Percentiles rank a stretch among this genome's conserved stretches.
Evolutionary conservation across 2,329 filamentous ascomycete species (phyloP).

Genomic region (Aspergillus costaricaensis): DNA sequence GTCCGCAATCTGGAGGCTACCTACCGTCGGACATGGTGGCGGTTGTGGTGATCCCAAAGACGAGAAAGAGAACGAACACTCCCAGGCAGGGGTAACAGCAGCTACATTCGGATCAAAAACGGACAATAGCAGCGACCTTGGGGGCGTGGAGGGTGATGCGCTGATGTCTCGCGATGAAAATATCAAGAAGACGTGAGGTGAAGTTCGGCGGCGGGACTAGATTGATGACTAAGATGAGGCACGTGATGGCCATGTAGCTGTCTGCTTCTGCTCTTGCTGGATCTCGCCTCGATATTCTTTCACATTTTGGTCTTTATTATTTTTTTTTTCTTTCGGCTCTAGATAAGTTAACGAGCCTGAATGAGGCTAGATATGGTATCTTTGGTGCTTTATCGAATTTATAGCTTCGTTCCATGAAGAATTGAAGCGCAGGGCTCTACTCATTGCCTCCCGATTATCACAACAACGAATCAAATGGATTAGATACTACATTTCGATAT

Average conservation of each 20-base stretch:
- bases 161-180: slow-evolving; percentile 20
- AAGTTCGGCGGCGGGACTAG: slow-evolving; percentile 12
- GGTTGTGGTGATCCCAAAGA: slow-evolving; percentile 24
- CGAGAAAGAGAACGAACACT: slow-evolving; percentile 29
- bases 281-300: too few species aligned
- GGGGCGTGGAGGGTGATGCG: slow-evolving; percentile 23
- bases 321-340: too few species aligned
- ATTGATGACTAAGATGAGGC: slow-evolving; percentile 14
- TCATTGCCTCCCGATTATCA: too few species aligned
- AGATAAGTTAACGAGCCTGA: too few species aligned
- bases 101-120: slow-evolving; percentile 40
- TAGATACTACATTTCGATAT: too few species aligned
- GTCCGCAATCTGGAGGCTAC: slow-evolving; percentile 19
- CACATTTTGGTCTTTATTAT: too few species aligned
- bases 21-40: slow-evolving; percentile 50
- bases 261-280: too few species aligned
- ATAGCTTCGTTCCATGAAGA: too few species aligned
- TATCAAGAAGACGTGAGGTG: slow-evolving; percentile 19
- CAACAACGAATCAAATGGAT: too few species aligned
- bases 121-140: slow-evolving; percentile 30
- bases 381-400: too few species aligned
- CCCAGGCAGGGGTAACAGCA: slow-evolving; percentile 29
- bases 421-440: too few species aligned
- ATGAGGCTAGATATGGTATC: too few species aligned
- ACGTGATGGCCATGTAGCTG: neutral